These are phyloP conservation scores for Trichophyton schoenleinii DNA, from an alignment of 2,329 filamentous ascomycete genomes.

Conservation along the genomic window DNA sequence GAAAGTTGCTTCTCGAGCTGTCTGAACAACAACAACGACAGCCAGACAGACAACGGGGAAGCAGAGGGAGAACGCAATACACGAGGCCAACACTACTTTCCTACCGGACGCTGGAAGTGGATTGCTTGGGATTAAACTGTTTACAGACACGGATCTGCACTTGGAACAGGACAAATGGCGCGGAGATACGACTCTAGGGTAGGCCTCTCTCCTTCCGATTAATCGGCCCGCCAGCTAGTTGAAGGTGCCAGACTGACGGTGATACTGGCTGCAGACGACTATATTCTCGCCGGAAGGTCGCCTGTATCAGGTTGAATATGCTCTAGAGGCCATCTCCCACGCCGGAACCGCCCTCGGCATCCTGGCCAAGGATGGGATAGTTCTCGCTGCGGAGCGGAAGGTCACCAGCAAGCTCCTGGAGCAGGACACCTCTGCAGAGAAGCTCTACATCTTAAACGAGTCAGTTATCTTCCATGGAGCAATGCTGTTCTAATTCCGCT, in stretches of 20 bases:
- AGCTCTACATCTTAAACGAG: conserved; percentile 99
- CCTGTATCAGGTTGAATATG: conserved; percentile 98
- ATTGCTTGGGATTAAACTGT: not conserved
- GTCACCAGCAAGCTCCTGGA: conserved; percentile 98
- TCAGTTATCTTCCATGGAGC: conserved; percentile 37
- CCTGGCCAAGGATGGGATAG: conserved; percentile 94
- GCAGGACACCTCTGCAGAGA: conserved; percentile 98
- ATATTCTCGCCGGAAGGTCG: conserved; percentile 99
- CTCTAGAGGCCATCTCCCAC: conserved; percentile 95
- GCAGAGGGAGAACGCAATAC: not conserved
- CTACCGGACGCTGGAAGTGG: not conserved
- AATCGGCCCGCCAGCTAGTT: conserved; percentile 6
- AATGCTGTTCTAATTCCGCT: not conserved
- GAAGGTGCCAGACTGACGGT: conserved; percentile 11
- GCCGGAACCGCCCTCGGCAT: conserved; percentile 95
- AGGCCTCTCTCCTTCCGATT: conserved; percentile 28
- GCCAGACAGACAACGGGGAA: conserved; percentile 6
- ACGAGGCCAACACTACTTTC: not conserved
- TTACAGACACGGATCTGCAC: not conserved
- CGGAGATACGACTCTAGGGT: conserved; percentile 96
- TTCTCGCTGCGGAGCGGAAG: conserved; percentile 94
- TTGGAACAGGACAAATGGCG: conserved; percentile 53
- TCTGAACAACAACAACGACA: conserved; percentile 1
- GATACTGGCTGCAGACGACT: conserved; percentile 56
- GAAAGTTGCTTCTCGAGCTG: conserved; percentile 5